phyloP scores from a whole-genome alignment of 2,329 filamentous ascomycete species.

The Talaromyces islandicus region DNA sequence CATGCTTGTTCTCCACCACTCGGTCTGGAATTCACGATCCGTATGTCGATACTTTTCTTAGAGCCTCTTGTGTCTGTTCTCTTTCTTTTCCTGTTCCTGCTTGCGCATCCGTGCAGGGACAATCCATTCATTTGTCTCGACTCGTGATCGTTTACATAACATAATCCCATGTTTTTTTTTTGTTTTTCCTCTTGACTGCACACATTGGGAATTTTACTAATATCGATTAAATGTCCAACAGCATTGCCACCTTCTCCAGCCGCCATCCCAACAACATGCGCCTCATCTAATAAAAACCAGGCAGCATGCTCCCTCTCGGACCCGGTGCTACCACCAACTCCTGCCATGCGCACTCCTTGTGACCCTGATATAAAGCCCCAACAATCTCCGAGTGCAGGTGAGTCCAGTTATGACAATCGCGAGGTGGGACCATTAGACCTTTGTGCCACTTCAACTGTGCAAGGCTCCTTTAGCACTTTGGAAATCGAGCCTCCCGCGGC shows the following conservation, averaged over 20 bases:
- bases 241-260: constrained; percentile 24
- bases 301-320: constrained; percentile 20
- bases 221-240: constrained; percentile 13
- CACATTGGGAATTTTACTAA: background rate
- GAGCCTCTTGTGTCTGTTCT: constrained; percentile 13
- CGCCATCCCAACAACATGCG: constrained; percentile 28
- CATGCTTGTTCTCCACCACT: constrained; percentile 28
- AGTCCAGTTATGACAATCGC: constrained; percentile 20
- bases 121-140: background rate
- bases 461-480: background rate
- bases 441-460: background rate
- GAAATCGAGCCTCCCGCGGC: constrained; percentile 13
- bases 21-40: constrained; percentile 27
- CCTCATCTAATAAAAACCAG: constrained; percentile 20
- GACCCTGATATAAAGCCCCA: constrained; percentile 13
- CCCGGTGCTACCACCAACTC: constrained; percentile 20
- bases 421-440: background rate
- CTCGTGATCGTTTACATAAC: background rate
- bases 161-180: background rate
- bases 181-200: background rate
- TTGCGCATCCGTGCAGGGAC: background rate
- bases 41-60: constrained; percentile 22
- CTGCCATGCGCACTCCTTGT: constrained; percentile 11
- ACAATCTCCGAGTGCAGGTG: constrained; percentile 24
- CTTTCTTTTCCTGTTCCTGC: constrained; percentile 10